These are phyloP conservation scores for Rhodotorula sp. DNA, from an alignment of 1,284 basidiomycete species.

Conservation along the genomic window DNA sequence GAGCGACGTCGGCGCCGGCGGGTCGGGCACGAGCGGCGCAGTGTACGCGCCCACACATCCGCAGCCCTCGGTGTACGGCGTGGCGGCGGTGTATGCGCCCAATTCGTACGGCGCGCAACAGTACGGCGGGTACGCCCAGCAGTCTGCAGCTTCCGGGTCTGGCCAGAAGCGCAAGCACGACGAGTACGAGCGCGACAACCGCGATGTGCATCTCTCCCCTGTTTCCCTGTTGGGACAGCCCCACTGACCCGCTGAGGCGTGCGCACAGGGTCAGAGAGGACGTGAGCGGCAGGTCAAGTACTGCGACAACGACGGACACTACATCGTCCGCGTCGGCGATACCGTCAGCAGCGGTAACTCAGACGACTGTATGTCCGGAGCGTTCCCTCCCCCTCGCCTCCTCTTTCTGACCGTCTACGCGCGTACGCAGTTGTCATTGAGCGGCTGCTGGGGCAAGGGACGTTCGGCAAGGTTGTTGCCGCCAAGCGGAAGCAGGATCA, in stretches of 20 bases:
- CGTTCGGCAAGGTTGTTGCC: constrained; percentile 98
- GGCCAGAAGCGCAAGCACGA: constrained; percentile 27
- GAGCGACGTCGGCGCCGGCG: constrained; percentile 26
- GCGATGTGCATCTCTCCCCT: not conserved
- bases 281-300: constrained; percentile 3
- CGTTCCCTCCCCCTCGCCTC: not conserved
- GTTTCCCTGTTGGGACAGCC: not conserved
- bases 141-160: not conserved
- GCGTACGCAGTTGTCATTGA: constrained; percentile 62
- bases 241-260: not conserved
- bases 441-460: constrained; percentile 89
- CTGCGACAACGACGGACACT: constrained; percentile 54
- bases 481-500: constrained; percentile 66
- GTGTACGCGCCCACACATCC: not conserved
- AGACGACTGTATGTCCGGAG: constrained; percentile 8
- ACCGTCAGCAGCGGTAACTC: not conserved
- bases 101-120: not conserved
- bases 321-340: constrained; percentile 47
- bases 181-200: constrained; percentile 21
- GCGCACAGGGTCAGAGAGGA: not conserved
- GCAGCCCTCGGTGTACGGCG: not conserved
- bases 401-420: fast-evolving
- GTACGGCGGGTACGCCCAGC: not conserved
- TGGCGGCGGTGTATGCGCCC: not conserved
- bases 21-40: constrained; percentile 1